Evolutionary conservation across 2,329 filamentous ascomycete species (phyloP).

Genomic region (Penicillium hordei): DNA sequence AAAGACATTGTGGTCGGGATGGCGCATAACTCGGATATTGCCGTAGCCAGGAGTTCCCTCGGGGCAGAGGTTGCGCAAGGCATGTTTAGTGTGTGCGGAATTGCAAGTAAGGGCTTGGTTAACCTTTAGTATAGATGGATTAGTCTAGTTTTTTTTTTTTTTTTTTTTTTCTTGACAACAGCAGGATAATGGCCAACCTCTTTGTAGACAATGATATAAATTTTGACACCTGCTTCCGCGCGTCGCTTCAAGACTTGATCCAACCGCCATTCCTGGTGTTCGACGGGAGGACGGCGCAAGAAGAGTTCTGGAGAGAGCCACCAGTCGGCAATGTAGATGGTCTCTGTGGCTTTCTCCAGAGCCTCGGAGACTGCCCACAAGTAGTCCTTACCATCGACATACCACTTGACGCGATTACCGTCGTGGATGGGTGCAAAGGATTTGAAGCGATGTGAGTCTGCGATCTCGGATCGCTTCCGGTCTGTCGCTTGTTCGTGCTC

Average conservation of each 20-base stretch:
- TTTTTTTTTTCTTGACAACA: not conserved
- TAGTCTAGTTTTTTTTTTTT: not conserved
- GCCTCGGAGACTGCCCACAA: slow-evolving; percentile 91
- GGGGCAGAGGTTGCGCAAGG: slow-evolving; percentile 74
- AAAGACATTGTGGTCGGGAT: slow-evolving; percentile 92
- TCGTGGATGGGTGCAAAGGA: slow-evolving; percentile 87
- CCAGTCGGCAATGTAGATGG: slow-evolving; percentile 96
- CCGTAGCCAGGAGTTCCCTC: slow-evolving; percentile 77
- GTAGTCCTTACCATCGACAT: slow-evolving; percentile 92
- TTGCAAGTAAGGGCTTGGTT: slow-evolving; percentile 84
- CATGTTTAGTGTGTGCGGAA: slow-evolving; percentile 87
- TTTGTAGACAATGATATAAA: slow-evolving; percentile 90
- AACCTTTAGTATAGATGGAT: slow-evolving; percentile 42
- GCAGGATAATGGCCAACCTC: slow-evolving; percentile 52
- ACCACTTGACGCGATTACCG: slow-evolving; percentile 91
- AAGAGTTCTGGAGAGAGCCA: slow-evolving; percentile 91
- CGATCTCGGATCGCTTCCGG: slow-evolving; percentile 70
- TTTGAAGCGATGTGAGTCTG: slow-evolving; percentile 75
- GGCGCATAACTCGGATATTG: slow-evolving; percentile 85
- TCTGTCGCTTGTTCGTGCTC: slow-evolving; percentile 84
- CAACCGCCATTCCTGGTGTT: slow-evolving; percentile 80
- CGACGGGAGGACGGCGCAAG: slow-evolving; percentile 77
- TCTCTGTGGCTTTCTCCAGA: slow-evolving; percentile 84
- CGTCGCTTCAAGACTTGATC: slow-evolving; percentile 84
- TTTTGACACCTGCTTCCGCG: slow-evolving; percentile 90